phyloP scores from a whole-genome alignment of 148 eudicot genomes.

The Chenopodium album region DNA sequence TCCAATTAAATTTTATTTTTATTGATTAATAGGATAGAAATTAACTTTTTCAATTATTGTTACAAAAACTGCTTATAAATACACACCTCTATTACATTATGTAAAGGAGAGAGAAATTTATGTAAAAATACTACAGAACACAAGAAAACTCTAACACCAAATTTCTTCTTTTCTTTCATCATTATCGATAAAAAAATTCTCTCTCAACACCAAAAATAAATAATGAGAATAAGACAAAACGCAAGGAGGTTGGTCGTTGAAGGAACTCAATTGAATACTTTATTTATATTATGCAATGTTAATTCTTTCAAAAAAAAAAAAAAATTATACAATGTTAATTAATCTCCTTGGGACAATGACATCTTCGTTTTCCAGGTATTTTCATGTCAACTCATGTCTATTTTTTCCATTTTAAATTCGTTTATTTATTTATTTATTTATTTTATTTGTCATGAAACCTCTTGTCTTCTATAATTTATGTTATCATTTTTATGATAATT shows the following conservation, averaged over 20 bases:
- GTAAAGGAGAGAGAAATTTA: neutral
- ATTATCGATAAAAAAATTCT: neutral
- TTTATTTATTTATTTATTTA: neutral
- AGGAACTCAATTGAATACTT: neutral
- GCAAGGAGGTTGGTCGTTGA: neutral
- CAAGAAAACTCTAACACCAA: neutral
- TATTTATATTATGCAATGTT: neutral
- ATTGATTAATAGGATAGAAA: neutral
- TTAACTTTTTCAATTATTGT: too few relatives aligned
- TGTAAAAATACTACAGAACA: neutral
- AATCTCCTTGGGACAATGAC: neutral
- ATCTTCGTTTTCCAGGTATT: neutral
- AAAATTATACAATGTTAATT: neutral
- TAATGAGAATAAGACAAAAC: constrained; percentile 10
- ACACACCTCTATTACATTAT: neutral
- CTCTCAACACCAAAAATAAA: neutral
- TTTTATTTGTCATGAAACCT: neutral
- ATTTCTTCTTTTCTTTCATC: neutral
- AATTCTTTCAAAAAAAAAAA: neutral
- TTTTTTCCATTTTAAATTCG: neutral
- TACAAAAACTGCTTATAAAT: neutral
- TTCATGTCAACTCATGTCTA: neutral
- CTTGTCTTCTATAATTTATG: neutral
- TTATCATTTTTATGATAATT: neutral
- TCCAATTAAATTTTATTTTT: neutral